A percentile compares a stretch with the other conserved stretches of the same genome.
Conservation (phyloP, 805 yeast genomes). For the Saturnispora silvae region DNA sequence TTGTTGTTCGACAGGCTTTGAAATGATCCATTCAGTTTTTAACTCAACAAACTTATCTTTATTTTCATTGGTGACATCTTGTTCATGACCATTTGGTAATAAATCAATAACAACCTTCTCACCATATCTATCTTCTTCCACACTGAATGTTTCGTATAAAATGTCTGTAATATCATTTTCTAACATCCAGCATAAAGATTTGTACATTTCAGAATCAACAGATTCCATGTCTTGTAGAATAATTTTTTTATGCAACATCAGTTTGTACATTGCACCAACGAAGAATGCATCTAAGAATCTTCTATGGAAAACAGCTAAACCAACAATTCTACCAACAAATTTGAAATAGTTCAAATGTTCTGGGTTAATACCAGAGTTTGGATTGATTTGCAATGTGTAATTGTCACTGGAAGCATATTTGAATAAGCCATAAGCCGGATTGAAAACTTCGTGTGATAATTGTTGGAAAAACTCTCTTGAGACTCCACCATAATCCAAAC, state of each 20-base stretch:
- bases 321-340: constrained; percentile 96
- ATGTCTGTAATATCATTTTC: constrained; percentile 89
- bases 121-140: constrained; percentile 88
- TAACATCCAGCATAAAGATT: constrained; percentile 89
- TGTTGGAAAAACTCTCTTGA: constrained; percentile 95
- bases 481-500: constrained; percentile 98
- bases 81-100: constrained; percentile 78
- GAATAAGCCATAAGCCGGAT: constrained; percentile 93
- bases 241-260: constrained; percentile 93
- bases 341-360: constrained; percentile 97
- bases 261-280: constrained; percentile 94
- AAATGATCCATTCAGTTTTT: constrained; percentile 92
- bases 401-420: constrained; percentile 98
- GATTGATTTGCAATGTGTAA: constrained; percentile 94
- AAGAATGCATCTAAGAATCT: constrained; percentile 96
- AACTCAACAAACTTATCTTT: constrained; percentile 92
- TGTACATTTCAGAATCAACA: constrained; percentile 93
- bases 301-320: constrained; percentile 96
- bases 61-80: constrained; percentile 89
- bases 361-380: constrained; percentile 93
- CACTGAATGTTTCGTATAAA: constrained; percentile 78
- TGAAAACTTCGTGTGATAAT: constrained; percentile 96
- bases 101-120: constrained; percentile 81
- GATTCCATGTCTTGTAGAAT: constrained; percentile 97
- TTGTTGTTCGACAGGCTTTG: constrained; percentile 88